A percentile compares a stretch with the other conserved stretches of the same genome.
Conservation (phyloP, 495 filamentous ascomycete genomes). For the Penicillium ucsense region DNA sequence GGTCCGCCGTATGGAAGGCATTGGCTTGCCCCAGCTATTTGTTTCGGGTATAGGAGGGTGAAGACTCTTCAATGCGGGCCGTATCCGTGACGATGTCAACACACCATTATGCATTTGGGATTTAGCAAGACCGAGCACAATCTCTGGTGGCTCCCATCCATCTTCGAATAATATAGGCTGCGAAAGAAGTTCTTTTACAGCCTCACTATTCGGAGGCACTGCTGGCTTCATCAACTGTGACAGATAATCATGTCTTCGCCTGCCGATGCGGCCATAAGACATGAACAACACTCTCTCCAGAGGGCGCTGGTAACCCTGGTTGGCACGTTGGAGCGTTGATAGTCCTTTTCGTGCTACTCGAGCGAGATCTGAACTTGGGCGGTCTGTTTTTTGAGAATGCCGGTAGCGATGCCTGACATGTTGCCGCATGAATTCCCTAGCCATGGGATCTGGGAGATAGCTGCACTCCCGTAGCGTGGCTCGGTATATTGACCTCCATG, state of each 20-base stretch:
- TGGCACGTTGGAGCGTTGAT: conserved; percentile 45
- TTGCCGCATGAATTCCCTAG: conserved; percentile 48
- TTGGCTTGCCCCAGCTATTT: conserved; percentile 54
- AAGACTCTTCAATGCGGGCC: conserved; percentile 26
- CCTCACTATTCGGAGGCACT: conserved; percentile 21
- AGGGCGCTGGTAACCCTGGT: conserved; percentile 51
- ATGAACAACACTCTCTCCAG: conserved; percentile 54
- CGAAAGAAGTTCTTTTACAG: conserved; percentile 12
- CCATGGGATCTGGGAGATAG: conserved; percentile 70
- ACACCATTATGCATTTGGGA: conserved; percentile 25
- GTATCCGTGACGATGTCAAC: conserved; percentile 10
- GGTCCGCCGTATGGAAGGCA: conserved; percentile 39
- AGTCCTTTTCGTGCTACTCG: conserved; percentile 17
- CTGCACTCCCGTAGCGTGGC: conserved; percentile 73
- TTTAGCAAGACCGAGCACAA: conserved; percentile 24
- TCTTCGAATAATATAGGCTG: conserved; percentile 15
- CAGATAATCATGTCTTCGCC: conserved; percentile 54
- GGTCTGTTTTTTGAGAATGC: conserved; percentile 9
- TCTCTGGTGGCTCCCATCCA: conserved; percentile 26
- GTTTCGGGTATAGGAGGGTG: conserved; percentile 45
- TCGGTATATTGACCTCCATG: conserved; percentile 59
- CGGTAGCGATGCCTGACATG: conserved; percentile 52
- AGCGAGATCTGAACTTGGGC: conserved; percentile 7
- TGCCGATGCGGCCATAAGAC: conserved; percentile 69
- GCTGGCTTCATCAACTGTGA: conserved; percentile 32